phyloP scores from a whole-genome alignment of 2,329 filamentous ascomycete genomes.

The Lachnellula occidentalis region DNA sequence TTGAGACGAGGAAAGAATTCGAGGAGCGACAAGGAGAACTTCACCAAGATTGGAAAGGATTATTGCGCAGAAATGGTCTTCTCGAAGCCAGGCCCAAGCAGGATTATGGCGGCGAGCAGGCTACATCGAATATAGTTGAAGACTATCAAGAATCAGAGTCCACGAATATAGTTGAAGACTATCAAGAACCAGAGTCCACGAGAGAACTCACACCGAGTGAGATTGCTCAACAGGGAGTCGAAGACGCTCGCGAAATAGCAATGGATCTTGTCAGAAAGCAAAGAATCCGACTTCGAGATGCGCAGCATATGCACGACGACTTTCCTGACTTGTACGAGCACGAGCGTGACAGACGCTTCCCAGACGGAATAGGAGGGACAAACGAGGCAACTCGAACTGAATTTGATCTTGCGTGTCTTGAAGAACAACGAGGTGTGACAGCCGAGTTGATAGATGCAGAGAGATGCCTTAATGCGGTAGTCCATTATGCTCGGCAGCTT shows the following conservation, averaged over 20 bases:
- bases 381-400: conserved; percentile 3
- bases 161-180: background rate
- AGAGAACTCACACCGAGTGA: background rate
- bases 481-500: background rate
- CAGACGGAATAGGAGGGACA: conserved; percentile 2
- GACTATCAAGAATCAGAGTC: background rate
- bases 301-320: conserved; percentile 6
- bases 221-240: background rate
- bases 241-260: background rate
- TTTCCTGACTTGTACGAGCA: conserved; percentile 5
- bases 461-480: conserved; percentile 1
- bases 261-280: background rate
- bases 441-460: conserved; percentile 9
- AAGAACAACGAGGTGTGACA: background rate
- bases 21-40: background rate
- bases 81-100: background rate
- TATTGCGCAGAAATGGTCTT: background rate
- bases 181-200: background rate
- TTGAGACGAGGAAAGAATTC: background rate
- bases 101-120: background rate
- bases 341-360: no score
- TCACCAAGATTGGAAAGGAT: background rate
- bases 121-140: background rate
- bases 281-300: background rate
- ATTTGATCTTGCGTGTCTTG: conserved; percentile 11